Conservation (phyloP, 2,329 filamentous ascomycete species). For the Colletotrichum trifolii region DNA sequence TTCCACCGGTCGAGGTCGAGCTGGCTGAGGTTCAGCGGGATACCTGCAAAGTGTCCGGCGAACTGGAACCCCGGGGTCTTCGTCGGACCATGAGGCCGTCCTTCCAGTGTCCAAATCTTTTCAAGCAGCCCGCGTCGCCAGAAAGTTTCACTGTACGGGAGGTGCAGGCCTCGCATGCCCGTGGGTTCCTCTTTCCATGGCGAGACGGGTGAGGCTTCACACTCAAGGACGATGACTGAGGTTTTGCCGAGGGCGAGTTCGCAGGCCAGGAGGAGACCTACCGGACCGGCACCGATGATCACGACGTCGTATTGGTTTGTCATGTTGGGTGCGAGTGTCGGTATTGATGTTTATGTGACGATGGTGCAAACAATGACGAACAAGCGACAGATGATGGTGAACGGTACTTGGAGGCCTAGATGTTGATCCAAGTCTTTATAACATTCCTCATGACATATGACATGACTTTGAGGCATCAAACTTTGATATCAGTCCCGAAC, state of each 20-base stretch:
- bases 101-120: constrained; percentile 39
- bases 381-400: too few species aligned
- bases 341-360: too few species aligned
- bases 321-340: background rate
- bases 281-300: constrained; percentile 48
- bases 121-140: constrained; percentile 52
- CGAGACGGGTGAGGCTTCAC: constrained; percentile 50
- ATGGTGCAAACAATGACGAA: too few species aligned
- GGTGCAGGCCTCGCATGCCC: constrained; percentile 47
- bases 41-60: constrained; percentile 48
- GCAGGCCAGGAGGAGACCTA: constrained; percentile 49
- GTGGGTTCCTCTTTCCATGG: constrained; percentile 44
- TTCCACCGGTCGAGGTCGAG: constrained; percentile 44
- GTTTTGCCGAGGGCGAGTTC: constrained; percentile 47
- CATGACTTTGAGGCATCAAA: too few species aligned
- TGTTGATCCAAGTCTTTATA: too few species aligned
- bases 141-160: constrained; percentile 47
- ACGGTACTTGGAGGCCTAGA: too few species aligned
- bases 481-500: too few species aligned
- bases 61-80: constrained; percentile 41
- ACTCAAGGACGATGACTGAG: constrained; percentile 52
- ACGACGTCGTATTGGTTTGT: constrained; percentile 46
- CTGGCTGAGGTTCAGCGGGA: constrained; percentile 41
- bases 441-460: too few species aligned
- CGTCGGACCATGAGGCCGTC: constrained; percentile 29